Percentiles rank a stretch among this genome's conserved stretches.
Conservation (phyloP, 805 yeast genomes). For the Monosporozyma solicola region DNA sequence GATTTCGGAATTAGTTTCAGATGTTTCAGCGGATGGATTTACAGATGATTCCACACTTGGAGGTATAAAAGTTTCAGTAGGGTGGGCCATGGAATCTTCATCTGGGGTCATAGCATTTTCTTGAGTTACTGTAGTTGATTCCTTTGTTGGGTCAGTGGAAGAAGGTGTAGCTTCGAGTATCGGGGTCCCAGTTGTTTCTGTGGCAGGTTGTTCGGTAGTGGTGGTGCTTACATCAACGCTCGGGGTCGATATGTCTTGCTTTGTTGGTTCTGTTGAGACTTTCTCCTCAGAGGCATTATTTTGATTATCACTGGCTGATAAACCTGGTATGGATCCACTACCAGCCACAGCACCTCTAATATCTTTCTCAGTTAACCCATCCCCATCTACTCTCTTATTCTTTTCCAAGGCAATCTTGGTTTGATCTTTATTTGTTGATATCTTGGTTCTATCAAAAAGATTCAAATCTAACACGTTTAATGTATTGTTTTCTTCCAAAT, state of each 20-base stretch:
- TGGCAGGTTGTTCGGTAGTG: not conserved
- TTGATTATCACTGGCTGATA: slow-evolving; percentile 18
- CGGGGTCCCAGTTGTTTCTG: not conserved
- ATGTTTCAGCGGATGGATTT: not conserved
- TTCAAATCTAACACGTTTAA: slow-evolving; percentile 32
- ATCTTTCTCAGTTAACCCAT: slow-evolving; percentile 36
- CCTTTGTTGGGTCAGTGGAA: not conserved
- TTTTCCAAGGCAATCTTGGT: slow-evolving; percentile 7
- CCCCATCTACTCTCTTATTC: slow-evolving; percentile 4
- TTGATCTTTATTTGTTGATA: slow-evolving; percentile 2
- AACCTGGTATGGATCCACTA: slow-evolving; percentile 39
- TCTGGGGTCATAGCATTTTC: not conserved
- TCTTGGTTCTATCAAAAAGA: slow-evolving; percentile 24
- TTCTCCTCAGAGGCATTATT: not conserved
- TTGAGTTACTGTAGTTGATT: not conserved
- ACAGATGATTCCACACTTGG: not conserved
- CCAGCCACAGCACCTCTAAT: slow-evolving; percentile 48
- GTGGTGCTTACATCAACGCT: not conserved
- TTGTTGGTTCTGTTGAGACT: slow-evolving; percentile 4
- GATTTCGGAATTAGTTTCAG: not conserved
- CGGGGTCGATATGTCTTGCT: not conserved
- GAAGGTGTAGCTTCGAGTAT: not conserved
- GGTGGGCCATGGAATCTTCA: not conserved
- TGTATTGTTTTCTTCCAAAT: not conserved
- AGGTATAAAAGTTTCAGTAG: not conserved